Base-by-base conservation (phyloP, 305 asterid species). In the Petunia hybrid region DNA sequence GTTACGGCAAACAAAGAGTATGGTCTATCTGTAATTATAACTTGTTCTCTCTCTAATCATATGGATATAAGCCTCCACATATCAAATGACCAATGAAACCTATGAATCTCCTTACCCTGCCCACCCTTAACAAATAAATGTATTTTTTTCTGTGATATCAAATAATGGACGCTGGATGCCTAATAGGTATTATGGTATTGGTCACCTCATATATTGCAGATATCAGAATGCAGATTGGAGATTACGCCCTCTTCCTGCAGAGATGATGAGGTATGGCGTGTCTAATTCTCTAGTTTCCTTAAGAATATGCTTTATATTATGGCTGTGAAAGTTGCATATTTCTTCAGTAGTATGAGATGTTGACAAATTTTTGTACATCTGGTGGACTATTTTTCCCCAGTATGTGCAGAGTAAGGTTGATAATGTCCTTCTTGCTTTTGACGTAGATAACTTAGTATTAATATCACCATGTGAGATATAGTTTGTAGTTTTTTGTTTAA, bases 161-260 rank as follows among this genome's bases (percentile, higher is more conserved):
- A 12, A 76, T n/a, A 39, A 22, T 12, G 43, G 5, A 8, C 7
- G 7, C 4, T 40, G 12, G 35, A 41, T 8, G 46, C 16, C 4
- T 63, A 16, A 59, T 43, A 60, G 22, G 12, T 9, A 51, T 53
- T 6, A 51, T 61, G 65, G 76, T 80, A 46, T 78, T 71, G 76
- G 76, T 82, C 90, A 84, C 85, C 81, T 77, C 14, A 59, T 73
- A 43, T 73, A 35, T 76, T 86, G 77, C 92, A 95, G 99, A 85
- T 96, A 96, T 90, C 99, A 96, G 87, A 96, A 94, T 89, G 99
- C 97, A 22, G 99, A 96, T 85, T 96, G 99, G 99, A 92, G 99
- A 89, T 84, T 93, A 43, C 93, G 99, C 76, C 99, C 99, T 16
- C 98, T 97, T 80, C 98, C 98, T 59, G 66, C 4, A 45, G 98